Evolutionary conservation across 2,329 filamentous ascomycete species (phyloP).

Genomic region (Alternaria solani): DNA sequence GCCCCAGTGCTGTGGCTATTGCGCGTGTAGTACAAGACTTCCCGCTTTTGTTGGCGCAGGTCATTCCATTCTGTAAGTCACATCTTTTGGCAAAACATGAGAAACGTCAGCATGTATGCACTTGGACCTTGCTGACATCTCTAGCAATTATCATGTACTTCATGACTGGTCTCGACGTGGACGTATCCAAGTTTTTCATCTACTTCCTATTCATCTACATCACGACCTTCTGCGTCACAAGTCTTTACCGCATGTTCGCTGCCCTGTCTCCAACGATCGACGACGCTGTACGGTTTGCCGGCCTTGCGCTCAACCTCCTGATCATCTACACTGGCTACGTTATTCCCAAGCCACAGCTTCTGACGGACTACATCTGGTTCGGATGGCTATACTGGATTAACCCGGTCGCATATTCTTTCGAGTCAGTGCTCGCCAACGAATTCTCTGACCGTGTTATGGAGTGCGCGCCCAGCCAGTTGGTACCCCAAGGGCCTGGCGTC

Average conservation of each 20-base stretch:
- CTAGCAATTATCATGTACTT: conserved; percentile 69
- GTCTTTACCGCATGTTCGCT: conserved; percentile 72
- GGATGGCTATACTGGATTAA: conserved; percentile 59
- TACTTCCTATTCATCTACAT: conserved; percentile 70
- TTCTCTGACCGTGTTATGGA: conserved; percentile 65
- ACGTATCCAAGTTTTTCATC: conserved; percentile 71
- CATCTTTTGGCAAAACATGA: background rate
- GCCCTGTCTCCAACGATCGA: conserved; percentile 70
- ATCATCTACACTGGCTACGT: conserved; percentile 72
- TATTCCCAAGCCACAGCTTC: conserved; percentile 70
- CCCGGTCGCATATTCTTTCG: conserved; percentile 68
- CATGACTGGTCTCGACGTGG: conserved; percentile 66
- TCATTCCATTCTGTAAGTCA: conserved; percentile 61
- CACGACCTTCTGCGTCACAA: conserved; percentile 68
- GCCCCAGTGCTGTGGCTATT: conserved; percentile 70
- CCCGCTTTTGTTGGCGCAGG: conserved; percentile 66
- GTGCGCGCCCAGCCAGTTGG: conserved; percentile 66
- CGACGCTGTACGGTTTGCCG: conserved; percentile 70
- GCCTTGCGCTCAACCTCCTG: conserved; percentile 68
- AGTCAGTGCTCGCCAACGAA: conserved; percentile 73
- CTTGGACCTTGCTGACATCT: conserved; percentile 14
- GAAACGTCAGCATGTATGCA: background rate
- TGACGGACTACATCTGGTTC: conserved; percentile 69
- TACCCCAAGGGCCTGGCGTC: conserved; percentile 65
- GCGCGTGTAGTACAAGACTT: conserved; percentile 70